phyloP scores from a whole-genome alignment of 2,329 filamentous ascomycete genomes.

The Penicillium digitatum region DNA sequence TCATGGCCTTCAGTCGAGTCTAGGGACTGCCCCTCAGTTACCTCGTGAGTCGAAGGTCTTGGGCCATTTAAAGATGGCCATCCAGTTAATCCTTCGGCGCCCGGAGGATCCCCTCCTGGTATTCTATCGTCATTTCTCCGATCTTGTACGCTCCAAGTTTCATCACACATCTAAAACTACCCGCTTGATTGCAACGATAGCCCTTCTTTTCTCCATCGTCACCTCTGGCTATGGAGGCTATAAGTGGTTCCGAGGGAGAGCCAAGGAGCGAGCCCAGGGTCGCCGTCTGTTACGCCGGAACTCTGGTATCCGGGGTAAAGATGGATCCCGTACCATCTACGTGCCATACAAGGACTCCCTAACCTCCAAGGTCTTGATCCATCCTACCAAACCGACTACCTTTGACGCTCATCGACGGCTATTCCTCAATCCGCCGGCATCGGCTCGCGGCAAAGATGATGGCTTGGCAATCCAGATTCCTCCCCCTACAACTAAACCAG shows the following conservation, averaged over 20 bases:
- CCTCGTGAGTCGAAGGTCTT: constrained; percentile 4
- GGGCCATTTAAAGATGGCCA: constrained; percentile 60
- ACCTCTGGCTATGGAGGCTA: constrained; percentile 73
- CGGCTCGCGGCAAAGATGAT: constrained; percentile 70
- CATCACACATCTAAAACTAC: constrained; percentile 65
- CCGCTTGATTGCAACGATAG: constrained; percentile 70
- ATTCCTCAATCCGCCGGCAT: constrained; percentile 84
- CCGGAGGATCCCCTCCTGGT: constrained; percentile 63
- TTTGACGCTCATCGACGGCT: constrained; percentile 94
- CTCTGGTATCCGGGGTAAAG: constrained; percentile 88
- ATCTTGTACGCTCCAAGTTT: constrained; percentile 50
- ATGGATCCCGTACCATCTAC: constrained; percentile 90
- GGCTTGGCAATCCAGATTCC: constrained; percentile 62
- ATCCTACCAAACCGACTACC: constrained; percentile 83
- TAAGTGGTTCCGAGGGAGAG: constrained; percentile 68
- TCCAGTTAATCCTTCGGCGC: constrained; percentile 75
- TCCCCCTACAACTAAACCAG: constrained; percentile 84
- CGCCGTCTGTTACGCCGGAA: constrained; percentile 80
- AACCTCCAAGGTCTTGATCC: constrained; percentile 86
- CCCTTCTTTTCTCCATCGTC: constrained; percentile 73
- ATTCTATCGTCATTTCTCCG: constrained; percentile 53
- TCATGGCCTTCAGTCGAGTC: not conserved
- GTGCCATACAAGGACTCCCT: constrained; percentile 75
- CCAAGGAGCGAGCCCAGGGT: constrained; percentile 77
- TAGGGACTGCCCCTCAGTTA: not conserved